phyloP scores from a whole-genome alignment of 306 rosid genomes.

The Dalbergia cochinchinensis region DNA sequence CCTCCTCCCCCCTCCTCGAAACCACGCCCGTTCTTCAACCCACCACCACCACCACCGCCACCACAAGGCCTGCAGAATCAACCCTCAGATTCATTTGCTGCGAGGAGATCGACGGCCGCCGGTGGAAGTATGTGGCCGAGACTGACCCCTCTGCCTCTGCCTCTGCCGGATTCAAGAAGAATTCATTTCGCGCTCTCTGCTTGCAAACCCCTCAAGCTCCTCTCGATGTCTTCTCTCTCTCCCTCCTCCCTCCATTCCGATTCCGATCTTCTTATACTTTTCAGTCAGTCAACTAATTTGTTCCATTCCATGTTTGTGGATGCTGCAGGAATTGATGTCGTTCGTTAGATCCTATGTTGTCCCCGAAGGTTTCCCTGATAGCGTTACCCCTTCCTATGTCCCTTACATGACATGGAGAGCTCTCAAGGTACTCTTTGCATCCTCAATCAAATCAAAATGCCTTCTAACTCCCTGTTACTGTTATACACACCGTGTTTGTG shows the following conservation, averaged over 20 bases:
- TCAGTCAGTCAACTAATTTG: neutral
- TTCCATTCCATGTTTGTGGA: neutral
- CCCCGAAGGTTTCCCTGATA: slow-evolving; percentile 94
- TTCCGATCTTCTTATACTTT: neutral
- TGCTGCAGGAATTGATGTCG: slow-evolving; percentile 79
- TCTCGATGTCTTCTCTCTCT: slow-evolving; percentile 52
- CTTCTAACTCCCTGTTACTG: no score
- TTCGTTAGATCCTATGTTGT: slow-evolving; percentile 92
- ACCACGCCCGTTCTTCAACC: neutral
- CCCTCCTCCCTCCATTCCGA: neutral
- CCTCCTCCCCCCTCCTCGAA: slow-evolving; percentile 47
- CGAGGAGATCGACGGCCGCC: slow-evolving; percentile 89
- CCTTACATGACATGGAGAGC: slow-evolving; percentile 99
- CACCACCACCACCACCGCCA: neutral
- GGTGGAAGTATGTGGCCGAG: slow-evolving; percentile 89
- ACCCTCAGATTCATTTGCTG: slow-evolving; percentile 70
- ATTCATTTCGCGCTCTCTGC: slow-evolving; percentile 73
- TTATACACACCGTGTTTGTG: no score
- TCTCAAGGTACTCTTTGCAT: slow-evolving; percentile 67
- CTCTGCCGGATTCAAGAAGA: slow-evolving; percentile 60
- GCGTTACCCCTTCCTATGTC: slow-evolving; percentile 87
- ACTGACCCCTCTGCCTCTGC: slow-evolving; percentile 40
- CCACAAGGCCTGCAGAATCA: neutral
- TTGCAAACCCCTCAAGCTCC: slow-evolving; percentile 77
- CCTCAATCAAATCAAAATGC: no score